These are phyloP conservation scores for Lactarius hatsudake DNA, from an alignment of 768 basidiomycete genomes.

Conservation along the genomic window DNA sequence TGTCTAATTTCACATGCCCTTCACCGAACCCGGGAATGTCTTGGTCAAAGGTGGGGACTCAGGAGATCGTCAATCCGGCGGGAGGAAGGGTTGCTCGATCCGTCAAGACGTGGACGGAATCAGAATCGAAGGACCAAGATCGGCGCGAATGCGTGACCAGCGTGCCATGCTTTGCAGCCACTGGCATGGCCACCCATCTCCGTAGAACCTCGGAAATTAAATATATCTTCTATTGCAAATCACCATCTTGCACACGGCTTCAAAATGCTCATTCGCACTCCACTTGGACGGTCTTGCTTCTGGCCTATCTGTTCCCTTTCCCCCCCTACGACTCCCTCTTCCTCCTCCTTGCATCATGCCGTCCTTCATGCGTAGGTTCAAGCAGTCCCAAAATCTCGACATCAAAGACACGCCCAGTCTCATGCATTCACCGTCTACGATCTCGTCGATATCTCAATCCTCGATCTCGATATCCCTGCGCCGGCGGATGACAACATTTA, in stretches of 20 bases:
- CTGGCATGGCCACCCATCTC: neutral
- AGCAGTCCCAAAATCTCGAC: neutral
- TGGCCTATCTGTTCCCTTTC: neutral
- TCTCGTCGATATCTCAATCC: conserved; percentile 15
- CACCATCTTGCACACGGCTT: neutral
- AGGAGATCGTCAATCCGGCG: neutral
- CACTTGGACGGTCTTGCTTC: neutral
- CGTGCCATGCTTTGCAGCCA: too few relatives aligned
- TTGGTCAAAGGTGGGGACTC: neutral
- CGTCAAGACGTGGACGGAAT: neutral
- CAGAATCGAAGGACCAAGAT: neutral
- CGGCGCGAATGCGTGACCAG: neutral
- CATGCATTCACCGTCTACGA: conserved; percentile 15
- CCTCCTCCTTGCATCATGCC: neutral
- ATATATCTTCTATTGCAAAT: neutral
- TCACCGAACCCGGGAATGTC: neutral
- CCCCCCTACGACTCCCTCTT: neutral
- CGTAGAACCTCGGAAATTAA: neutral
- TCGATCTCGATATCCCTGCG: conserved; percentile 8
- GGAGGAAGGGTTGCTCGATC: neutral
- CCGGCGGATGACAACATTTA: neutral
- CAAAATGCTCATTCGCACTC: neutral
- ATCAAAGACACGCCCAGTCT: conserved; percentile 5
- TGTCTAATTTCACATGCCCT: neutral
- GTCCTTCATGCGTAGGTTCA: conserved; percentile 4